Conservation (phyloP, 2,329 filamentous ascomycete genomes). For the Cercospora sp. region DNA sequence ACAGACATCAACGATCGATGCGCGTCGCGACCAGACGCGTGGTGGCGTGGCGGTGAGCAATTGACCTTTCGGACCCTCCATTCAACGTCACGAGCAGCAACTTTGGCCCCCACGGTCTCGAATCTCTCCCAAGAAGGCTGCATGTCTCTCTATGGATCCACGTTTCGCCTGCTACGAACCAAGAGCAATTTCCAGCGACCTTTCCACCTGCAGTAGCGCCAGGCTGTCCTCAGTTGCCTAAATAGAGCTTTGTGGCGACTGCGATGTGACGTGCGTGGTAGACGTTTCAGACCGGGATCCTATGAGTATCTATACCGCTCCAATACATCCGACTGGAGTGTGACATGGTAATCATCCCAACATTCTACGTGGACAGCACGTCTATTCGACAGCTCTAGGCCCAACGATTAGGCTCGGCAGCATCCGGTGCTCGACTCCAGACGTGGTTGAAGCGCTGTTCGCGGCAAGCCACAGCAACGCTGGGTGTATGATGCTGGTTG, state of each 20-base stretch:
- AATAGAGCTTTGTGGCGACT: conserved; percentile 8
- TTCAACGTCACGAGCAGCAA: neutral
- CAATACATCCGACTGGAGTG: conserved; percentile 2
- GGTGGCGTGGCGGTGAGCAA: conserved; percentile 7
- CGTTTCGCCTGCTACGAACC: neutral
- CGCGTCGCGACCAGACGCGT: neutral
- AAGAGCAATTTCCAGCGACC: neutral
- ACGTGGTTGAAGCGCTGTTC: neutral
- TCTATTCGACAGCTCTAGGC: neutral
- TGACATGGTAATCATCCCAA: neutral
- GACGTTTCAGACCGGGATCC: conserved; percentile 1
- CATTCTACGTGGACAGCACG: neutral
- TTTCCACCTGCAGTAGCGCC: conserved; percentile 4
- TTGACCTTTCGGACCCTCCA: neutral
- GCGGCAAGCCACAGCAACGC: neutral
- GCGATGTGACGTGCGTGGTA: conserved; percentile 15
- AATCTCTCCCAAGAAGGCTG: neutral
- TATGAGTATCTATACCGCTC: neutral
- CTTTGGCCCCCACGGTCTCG: neutral
- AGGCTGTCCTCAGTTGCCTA: neutral
- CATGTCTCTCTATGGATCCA: conserved; percentile 5
- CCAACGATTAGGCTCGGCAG: neutral
- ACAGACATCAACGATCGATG: conserved; percentile 5
- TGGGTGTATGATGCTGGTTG: neutral
- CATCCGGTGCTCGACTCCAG: neutral